Conservation (phyloP, 495 filamentous ascomycete genomes). For the Podospora pseudoanserina region DNA sequence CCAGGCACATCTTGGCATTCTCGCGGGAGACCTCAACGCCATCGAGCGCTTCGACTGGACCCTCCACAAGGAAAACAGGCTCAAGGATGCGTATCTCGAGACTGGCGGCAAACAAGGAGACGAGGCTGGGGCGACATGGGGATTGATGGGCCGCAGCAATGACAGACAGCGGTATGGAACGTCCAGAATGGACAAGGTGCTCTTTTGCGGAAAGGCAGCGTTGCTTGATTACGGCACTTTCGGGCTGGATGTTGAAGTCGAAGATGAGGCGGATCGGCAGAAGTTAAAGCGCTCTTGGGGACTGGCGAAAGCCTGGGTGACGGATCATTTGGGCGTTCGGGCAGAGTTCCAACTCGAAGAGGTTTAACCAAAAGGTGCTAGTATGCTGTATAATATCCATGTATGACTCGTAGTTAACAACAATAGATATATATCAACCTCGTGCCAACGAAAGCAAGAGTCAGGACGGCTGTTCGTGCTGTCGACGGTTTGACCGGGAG, state of each 20-base stretch:
- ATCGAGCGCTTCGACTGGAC: slow-evolving; percentile 50
- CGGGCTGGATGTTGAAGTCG: slow-evolving; percentile 34
- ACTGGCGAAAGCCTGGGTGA: slow-evolving; percentile 28
- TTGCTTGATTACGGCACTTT: slow-evolving; percentile 39
- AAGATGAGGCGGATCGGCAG: slow-evolving; percentile 14
- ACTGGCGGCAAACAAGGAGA: slow-evolving; percentile 46
- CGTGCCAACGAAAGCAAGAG: not conserved
- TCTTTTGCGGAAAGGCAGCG: slow-evolving; percentile 31
- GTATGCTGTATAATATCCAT: not conserved
- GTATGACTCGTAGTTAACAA: not conserved
- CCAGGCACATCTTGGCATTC: slow-evolving; percentile 19
- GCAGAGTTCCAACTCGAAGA: slow-evolving; percentile 15
- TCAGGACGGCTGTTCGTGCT: not conserved
- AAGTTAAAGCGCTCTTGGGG: slow-evolving; percentile 1
- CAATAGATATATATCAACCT: not conserved
- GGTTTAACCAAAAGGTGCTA: not conserved
- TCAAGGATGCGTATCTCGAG: slow-evolving; percentile 53
- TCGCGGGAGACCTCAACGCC: slow-evolving; percentile 54
- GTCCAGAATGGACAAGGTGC: slow-evolving; percentile 52
- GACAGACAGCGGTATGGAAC: slow-evolving; percentile 40
- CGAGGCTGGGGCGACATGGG: slow-evolving; percentile 55
- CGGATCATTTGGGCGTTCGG: slow-evolving; percentile 30
- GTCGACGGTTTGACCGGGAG: not conserved
- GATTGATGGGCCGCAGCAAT: slow-evolving; percentile 42
- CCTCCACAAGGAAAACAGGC: slow-evolving; percentile 42